Evolutionary conservation across 129 eudicot species (phyloP).

Genomic region (Gnaphalium uliginosum): DNA sequence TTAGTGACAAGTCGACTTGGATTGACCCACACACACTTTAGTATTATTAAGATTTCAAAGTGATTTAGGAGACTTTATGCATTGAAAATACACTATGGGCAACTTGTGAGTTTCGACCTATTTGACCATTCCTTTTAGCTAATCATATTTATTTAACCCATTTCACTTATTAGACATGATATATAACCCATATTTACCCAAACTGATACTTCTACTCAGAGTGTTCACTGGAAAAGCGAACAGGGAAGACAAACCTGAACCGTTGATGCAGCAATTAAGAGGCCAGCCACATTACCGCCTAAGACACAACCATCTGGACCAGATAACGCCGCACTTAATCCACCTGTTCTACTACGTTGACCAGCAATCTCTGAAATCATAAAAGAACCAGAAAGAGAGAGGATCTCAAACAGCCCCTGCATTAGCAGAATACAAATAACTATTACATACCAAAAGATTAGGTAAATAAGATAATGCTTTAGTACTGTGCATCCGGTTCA

Average conservation of each 20-base stretch:
- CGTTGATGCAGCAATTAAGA: slow-evolving; percentile 60
- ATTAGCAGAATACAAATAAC: slow-evolving; percentile 10
- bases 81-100: neutral
- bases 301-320: slow-evolving; percentile 70
- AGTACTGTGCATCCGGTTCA: neutral
- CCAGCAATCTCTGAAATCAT: slow-evolving; percentile 45
- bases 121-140: neutral
- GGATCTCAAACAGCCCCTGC: slow-evolving; percentile 66
- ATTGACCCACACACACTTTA: neutral
- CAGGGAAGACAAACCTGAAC: slow-evolving; percentile 53
- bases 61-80: neutral
- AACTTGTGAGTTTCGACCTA: neutral
- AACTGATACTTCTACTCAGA: neutral
- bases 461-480: neutral
- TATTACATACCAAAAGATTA: neutral
- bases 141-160: neutral
- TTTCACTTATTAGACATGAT: neutral
- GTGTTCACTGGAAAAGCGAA: neutral
- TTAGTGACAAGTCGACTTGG: neutral
- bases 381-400: slow-evolving; percentile 61
- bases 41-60: too few species aligned
- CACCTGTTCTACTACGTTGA: slow-evolving; percentile 44
- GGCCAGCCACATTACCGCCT: slow-evolving; percentile 81
- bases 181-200: neutral
- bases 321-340: slow-evolving; percentile 58